Conservation (phyloP, 495 filamentous ascomycete genomes). For the Annulohypoxylon stygium region DNA sequence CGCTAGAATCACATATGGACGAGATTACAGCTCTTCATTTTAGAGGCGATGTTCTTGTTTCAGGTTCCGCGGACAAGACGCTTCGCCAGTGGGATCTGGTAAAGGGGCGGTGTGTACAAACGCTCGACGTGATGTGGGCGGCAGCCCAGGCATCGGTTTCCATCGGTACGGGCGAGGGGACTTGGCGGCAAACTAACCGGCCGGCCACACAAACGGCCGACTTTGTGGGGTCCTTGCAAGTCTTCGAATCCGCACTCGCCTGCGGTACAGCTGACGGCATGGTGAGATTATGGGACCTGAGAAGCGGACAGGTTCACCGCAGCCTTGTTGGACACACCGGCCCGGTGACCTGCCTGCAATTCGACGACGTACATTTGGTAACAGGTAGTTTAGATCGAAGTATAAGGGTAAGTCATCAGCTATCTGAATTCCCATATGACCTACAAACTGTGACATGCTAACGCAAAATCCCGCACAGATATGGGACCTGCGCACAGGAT, state of each 20-base stretch:
- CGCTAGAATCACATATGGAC: conserved; percentile 89
- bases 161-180: conserved; percentile 65
- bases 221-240: conserved; percentile 95
- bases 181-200: conserved; percentile 70
- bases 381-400: conserved; percentile 95
- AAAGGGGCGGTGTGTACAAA: conserved; percentile 96
- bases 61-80: conserved; percentile 97
- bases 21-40: conserved; percentile 97
- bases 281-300: conserved; percentile 96
- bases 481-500: conserved; percentile 97
- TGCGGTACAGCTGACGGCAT: conserved; percentile 98
- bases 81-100: conserved; percentile 97
- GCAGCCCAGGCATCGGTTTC: conserved; percentile 88
- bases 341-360: conserved; percentile 94
- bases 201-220: conserved; percentile 75
- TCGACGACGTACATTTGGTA: conserved; percentile 94
- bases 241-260: conserved; percentile 97
- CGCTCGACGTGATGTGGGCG: conserved; percentile 98
- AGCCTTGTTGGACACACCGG: conserved; percentile 97
- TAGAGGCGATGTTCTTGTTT: conserved; percentile 87
- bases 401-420: conserved; percentile 79
- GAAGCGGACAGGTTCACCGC: conserved; percentile 94
- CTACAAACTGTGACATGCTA: conserved; percentile 16
- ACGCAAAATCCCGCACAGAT: conserved; percentile 69
- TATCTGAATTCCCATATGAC: background rate